A percentile compares a stretch with the other conserved stretches of the same genome.
Evolutionary conservation across 148 eudicot genomes (phyloP).

Genomic region (Fagopyrum tataricum): DNA sequence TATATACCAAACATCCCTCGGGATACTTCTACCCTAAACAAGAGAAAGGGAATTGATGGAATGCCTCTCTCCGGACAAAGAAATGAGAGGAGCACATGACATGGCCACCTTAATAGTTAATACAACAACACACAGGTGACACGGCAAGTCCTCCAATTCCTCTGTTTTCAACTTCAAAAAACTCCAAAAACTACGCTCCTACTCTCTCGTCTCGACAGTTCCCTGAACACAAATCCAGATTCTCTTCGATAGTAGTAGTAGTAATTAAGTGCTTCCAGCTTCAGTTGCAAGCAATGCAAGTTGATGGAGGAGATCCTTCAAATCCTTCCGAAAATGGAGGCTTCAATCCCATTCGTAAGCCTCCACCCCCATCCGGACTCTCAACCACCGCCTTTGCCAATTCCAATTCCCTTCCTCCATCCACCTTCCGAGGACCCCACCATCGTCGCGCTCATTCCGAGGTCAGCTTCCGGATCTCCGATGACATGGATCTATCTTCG

Average conservation of each 20-base stretch:
- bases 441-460: constrained; percentile 47
- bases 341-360: constrained; percentile 8
- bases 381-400: constrained; percentile 5
- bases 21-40: no score
- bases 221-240: not conserved
- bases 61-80: not conserved
- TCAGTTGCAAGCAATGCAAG: constrained; percentile 7
- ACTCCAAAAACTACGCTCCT: not conserved
- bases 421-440: constrained; percentile 31
- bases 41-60: no score
- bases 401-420: not conserved
- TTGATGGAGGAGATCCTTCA: constrained; percentile 7
- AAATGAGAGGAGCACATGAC: constrained; percentile 13
- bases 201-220: not conserved
- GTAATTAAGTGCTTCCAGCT: not conserved
- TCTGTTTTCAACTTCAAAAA: no score
- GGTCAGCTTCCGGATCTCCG: constrained; percentile 26
- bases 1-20: no score
- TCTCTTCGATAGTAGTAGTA: not conserved
- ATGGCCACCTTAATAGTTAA: not conserved
- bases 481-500: constrained; percentile 42
- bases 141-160: constrained; percentile 4
- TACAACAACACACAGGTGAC: not conserved
- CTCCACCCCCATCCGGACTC: not conserved
- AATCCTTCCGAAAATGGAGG: constrained; percentile 11